Evolutionary conservation across 345 rosid genomes (phyloP).

Genomic region (Citrus australasica): DNA sequence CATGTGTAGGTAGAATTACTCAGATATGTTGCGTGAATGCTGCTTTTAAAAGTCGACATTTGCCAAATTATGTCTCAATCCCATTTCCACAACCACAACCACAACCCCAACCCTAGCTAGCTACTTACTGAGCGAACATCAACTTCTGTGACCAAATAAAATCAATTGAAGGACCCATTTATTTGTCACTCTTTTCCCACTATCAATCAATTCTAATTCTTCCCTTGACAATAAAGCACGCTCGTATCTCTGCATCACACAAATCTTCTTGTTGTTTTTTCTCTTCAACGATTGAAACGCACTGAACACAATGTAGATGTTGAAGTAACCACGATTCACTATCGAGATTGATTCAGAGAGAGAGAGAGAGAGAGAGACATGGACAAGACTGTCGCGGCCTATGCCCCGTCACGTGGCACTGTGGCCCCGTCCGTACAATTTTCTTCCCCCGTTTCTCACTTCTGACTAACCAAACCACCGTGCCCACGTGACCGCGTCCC

Average conservation of each 20-base stretch:
- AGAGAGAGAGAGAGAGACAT: background rate
- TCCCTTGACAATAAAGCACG: background rate
- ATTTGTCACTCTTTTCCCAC: too few relatives aligned
- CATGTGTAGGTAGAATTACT: too few relatives aligned
- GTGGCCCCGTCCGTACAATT: slow-evolving; percentile 19
- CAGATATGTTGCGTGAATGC: too few relatives aligned
- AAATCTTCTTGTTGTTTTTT: background rate
- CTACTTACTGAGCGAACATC: background rate
- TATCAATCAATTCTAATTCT: too few relatives aligned
- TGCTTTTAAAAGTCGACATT: too few relatives aligned
- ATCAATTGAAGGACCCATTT: too few relatives aligned
- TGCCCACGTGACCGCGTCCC: slow-evolving; percentile 27
- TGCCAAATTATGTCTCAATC: too few relatives aligned
- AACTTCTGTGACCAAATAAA: too few relatives aligned
- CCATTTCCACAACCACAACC: too few relatives aligned
- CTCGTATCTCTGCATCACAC: background rate
- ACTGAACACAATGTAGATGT: background rate
- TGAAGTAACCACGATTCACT: background rate
- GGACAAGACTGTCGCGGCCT: background rate
- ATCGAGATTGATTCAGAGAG: too few relatives aligned
- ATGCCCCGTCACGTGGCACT: slow-evolving; percentile 13
- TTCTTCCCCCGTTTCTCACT: background rate
- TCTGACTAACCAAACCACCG: background rate
- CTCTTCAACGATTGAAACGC: too few relatives aligned
- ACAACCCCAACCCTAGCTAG: background rate